phyloP scores from a whole-genome alignment of 306 rosid species.

The Vicia villosa region DNA sequence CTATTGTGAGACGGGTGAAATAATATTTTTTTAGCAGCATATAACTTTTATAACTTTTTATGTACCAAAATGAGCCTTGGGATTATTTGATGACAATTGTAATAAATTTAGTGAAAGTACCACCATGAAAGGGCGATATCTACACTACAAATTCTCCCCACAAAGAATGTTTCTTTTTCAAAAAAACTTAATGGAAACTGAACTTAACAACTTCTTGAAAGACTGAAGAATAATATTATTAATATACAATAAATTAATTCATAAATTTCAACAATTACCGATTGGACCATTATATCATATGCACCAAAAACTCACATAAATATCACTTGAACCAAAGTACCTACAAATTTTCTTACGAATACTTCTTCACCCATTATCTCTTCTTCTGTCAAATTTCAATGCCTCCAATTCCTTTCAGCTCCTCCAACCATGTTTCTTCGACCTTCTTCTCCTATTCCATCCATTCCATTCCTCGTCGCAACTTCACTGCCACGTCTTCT shows the following conservation, averaged over 20 bases:
- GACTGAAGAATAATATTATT: not conserved
- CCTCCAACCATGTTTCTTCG: constrained; percentile 19
- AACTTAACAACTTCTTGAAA: not conserved
- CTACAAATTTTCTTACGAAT: not conserved
- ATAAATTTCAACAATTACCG: not conserved
- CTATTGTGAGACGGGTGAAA: too few species aligned
- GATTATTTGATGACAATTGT: not conserved
- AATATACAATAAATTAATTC: not conserved
- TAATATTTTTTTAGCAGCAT: too few species aligned
- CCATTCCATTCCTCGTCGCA: constrained; percentile 32
- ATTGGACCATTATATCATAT: not conserved
- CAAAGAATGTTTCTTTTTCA: not conserved
- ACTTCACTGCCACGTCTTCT: constrained; percentile 14
- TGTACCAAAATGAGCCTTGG: too few species aligned
- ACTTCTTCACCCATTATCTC: constrained; percentile 18
- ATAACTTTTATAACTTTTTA: too few species aligned
- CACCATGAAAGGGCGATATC: not conserved
- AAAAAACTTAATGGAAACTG: not conserved
- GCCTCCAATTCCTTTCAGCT: constrained; percentile 21
- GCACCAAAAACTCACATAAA: constrained; percentile 2
- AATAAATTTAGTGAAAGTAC: not conserved
- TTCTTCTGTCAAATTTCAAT: constrained; percentile 35
- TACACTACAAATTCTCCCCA: not conserved
- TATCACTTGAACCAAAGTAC: not conserved
- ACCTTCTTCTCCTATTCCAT: constrained; percentile 37